Conservation (phyloP, 306 rosid genomes). For the Lotus japonicus region DNA sequence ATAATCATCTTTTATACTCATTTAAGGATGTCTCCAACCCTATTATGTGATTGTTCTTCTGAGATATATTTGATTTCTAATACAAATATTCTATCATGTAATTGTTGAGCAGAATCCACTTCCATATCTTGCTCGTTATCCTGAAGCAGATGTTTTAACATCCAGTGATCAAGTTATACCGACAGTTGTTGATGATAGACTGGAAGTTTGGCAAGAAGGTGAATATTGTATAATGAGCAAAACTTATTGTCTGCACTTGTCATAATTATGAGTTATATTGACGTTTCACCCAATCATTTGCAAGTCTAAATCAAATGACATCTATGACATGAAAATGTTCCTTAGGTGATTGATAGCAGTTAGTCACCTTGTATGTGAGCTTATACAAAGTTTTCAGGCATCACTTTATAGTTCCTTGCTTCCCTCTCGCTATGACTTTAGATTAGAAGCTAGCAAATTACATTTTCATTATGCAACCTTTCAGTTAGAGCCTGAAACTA, state of each 20-base stretch:
- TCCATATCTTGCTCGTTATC: conserved; percentile 87
- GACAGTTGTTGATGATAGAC: conserved; percentile 82
- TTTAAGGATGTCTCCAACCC: neutral
- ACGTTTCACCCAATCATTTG: neutral
- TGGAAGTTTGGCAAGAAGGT: conserved; percentile 87
- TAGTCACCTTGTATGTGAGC: conserved; percentile 4
- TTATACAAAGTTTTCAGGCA: neutral
- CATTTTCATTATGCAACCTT: neutral
- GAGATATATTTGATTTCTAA: conserved; percentile 14
- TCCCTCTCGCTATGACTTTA: conserved; percentile 3
- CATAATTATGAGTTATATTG: neutral
- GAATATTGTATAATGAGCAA: conserved; percentile 21
- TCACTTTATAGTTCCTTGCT: neutral
- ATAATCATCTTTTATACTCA: neutral
- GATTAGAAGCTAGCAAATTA: neutral
- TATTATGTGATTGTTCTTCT: neutral
- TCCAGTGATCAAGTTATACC: conserved; percentile 93
- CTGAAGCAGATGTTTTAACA: conserved; percentile 90
- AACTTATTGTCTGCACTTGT: neutral
- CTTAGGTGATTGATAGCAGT: neutral
- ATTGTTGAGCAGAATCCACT: conserved; percentile 83
- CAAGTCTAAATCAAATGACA: neutral
- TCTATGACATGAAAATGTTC: neutral
- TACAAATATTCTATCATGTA: conserved; percentile 19
- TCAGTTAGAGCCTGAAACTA: neutral